A percentile compares a stretch with the other conserved stretches of the same genome.
Evolutionary conservation across 2,329 filamentous ascomycete genomes (phyloP).

Genomic region (Cephalotrichum gorgonifer): DNA sequence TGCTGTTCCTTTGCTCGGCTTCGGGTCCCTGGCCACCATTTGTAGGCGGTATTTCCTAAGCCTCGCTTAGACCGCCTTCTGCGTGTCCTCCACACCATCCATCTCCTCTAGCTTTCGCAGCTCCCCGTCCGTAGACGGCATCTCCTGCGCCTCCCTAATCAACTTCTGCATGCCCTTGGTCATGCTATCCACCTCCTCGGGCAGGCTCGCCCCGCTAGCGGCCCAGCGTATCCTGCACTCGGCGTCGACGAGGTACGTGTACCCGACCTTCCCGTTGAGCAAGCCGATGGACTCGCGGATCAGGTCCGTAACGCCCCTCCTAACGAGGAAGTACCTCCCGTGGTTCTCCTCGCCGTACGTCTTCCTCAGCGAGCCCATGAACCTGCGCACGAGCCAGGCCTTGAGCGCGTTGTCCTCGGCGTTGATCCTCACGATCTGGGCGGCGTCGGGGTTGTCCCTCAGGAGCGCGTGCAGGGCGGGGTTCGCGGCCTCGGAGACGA

Average conservation of each 20-base stretch:
- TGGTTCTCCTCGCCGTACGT: slow-evolving; percentile 41
- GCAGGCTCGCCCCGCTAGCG: slow-evolving; percentile 61
- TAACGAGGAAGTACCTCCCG: slow-evolving; percentile 52
- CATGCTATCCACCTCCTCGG: slow-evolving; percentile 56
- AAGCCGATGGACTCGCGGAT: slow-evolving; percentile 56
- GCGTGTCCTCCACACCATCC: slow-evolving; percentile 5
- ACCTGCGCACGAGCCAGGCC: slow-evolving; percentile 46
- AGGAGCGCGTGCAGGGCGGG: slow-evolving; percentile 57
- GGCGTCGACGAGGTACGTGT: slow-evolving; percentile 82
- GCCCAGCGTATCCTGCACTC: slow-evolving; percentile 91
- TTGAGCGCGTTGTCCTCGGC: slow-evolving; percentile 71
- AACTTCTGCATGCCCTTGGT: slow-evolving; percentile 54
- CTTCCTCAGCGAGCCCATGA: slow-evolving; percentile 41
- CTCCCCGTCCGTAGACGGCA: slow-evolving; percentile 6
- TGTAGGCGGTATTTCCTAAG: too few relatives aligned
- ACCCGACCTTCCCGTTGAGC: slow-evolving; percentile 85
- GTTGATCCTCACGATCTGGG: slow-evolving; percentile 80
- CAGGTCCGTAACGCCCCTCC: slow-evolving; percentile 46
- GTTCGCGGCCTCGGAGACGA: slow-evolving; percentile 56
- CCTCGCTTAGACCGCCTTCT: too few relatives aligned
- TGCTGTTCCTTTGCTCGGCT: too few relatives aligned
- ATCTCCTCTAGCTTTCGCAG: slow-evolving; percentile 13
- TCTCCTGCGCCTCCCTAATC: slow-evolving; percentile 43
- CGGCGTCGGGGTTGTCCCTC: slow-evolving; percentile 36
- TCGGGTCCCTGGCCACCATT: too few relatives aligned